Base-by-base conservation (phyloP, 768 basidiomycete genomes). In the Tricholoma matsutake region DNA sequence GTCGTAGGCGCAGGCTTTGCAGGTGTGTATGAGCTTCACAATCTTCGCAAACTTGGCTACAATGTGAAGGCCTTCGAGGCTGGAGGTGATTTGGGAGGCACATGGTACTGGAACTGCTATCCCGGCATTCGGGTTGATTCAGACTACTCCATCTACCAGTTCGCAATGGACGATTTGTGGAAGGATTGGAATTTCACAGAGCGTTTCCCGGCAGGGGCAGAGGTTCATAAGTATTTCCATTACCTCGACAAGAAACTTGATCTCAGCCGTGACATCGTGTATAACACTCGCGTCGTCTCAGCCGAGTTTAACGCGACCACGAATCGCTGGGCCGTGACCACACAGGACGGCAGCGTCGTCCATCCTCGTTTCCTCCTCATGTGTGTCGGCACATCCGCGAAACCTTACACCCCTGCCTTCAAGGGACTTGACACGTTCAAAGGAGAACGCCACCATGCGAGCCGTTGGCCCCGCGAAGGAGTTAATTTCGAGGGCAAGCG, bases 21-120 rank as follows among this genome's bases (percentile, higher is more conserved):
- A 31, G 71, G 71, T n/a, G 52, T 67, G 8, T 65, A 66, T 45
- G 62, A 61, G n/a, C 60, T 68, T 3, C 18, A 66, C 47, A 62
- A 62, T 28, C 61, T 68, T 16, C 65, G 65, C 39, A 59, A 64
- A 31, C 63, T 61, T 13, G 65, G 65, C 14, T 61, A 66, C 57
- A 64, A 61, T 29, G 63, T 62, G 56, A 66, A 68, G 35, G 20
- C 64, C 16, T 68, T 63, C 47, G 65, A 69, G 47, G 67, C 71
- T 3, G 68, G 63, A 1, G 56, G 60, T 22, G 59, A 63, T n/a
- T 34, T 70, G 18, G 71, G 71, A 6, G 71, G 69, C 1, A 67
- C 64, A 11, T 72, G 71, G 71, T 64, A 70, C 35, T 69, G 68
- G 66, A 71, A 72, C 62, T 63, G 67, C 32, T 72, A 70, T 54